Conservation (phyloP, 768 basidiomycete species). For the Calocera viscosa region DNA sequence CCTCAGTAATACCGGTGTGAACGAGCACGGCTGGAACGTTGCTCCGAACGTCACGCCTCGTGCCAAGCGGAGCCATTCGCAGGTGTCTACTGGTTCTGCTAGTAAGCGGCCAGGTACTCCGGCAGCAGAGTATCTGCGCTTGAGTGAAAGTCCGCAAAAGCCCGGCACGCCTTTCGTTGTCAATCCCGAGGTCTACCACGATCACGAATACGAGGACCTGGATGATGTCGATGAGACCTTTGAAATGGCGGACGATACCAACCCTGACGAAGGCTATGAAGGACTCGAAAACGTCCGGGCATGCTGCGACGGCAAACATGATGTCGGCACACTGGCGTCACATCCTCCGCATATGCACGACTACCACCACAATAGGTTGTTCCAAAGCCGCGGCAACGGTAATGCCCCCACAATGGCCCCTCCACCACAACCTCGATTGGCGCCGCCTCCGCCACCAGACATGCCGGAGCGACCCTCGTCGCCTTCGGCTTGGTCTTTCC, state of each 20-base stretch:
- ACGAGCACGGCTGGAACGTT: constrained; percentile 55
- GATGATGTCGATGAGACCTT: constrained; percentile 56
- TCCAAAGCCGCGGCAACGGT: constrained; percentile 42
- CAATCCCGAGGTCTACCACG: constrained; percentile 19
- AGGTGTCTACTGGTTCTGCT: constrained; percentile 62
- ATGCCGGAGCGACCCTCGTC: constrained; percentile 47
- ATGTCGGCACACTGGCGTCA: constrained; percentile 47
- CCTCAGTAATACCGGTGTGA: constrained; percentile 36
- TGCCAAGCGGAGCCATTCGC: constrained; percentile 65
- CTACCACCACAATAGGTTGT: constrained; percentile 39
- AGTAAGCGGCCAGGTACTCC: constrained; percentile 83
- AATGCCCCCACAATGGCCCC: constrained; percentile 16
- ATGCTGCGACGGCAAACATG: constrained; percentile 78
- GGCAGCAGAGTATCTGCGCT: constrained; percentile 79
- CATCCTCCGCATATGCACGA: constrained; percentile 29
- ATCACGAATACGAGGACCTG: constrained; percentile 16
- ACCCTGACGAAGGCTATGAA: constrained; percentile 72
- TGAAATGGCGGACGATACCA: constrained; percentile 62
- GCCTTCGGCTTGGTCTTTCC: constrained; percentile 68
- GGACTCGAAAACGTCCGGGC: constrained; percentile 91
- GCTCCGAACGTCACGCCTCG: constrained; percentile 42
- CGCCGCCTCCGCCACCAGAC: neutral
- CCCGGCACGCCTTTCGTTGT: constrained; percentile 18
- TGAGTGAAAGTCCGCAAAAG: constrained; percentile 28
- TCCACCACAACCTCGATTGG: neutral